Evolutionary conservation across 202 grass and related monocot species (phyloP).

Genomic region (Panicum hallii): DNA sequence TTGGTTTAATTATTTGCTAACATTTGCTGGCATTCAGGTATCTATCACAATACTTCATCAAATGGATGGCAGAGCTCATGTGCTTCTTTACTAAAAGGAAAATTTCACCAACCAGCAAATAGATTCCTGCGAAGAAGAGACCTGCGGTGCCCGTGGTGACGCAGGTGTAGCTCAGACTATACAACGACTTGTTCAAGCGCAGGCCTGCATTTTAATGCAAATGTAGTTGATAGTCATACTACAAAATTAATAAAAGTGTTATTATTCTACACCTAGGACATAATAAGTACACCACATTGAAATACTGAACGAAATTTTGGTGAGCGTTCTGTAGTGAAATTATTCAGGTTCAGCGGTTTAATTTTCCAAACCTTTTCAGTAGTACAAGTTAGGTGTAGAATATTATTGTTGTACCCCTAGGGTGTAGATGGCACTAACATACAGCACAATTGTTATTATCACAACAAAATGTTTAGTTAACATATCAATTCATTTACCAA

Average conservation of each 20-base stretch:
- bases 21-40: not conserved
- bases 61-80: not conserved
- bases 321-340: not conserved
- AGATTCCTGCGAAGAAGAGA: slow-evolving; percentile 62
- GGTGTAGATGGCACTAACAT: not conserved
- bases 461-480: not conserved
- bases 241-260: not conserved
- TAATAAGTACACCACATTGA: not conserved
- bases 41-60: not conserved
- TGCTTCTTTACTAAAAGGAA: too few relatives aligned
- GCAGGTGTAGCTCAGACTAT: slow-evolving; percentile 76
- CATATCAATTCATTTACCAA: slow-evolving; percentile 48
- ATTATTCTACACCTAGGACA: not conserved
- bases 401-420: not conserved
- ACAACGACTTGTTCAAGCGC: slow-evolving; percentile 82
- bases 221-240: not conserved
- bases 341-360: not conserved
- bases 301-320: too few relatives aligned
- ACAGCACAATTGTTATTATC: not conserved
- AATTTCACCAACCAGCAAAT: slow-evolving; percentile 63
- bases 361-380: not conserved
- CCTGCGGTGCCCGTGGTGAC: slow-evolving; percentile 73
- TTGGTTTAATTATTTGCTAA: not conserved
- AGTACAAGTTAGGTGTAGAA: too few relatives aligned
- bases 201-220: slow-evolving; percentile 19